Conservation (phyloP, 2,329 filamentous ascomycete genomes). For the Fusarium sp. region DNA sequence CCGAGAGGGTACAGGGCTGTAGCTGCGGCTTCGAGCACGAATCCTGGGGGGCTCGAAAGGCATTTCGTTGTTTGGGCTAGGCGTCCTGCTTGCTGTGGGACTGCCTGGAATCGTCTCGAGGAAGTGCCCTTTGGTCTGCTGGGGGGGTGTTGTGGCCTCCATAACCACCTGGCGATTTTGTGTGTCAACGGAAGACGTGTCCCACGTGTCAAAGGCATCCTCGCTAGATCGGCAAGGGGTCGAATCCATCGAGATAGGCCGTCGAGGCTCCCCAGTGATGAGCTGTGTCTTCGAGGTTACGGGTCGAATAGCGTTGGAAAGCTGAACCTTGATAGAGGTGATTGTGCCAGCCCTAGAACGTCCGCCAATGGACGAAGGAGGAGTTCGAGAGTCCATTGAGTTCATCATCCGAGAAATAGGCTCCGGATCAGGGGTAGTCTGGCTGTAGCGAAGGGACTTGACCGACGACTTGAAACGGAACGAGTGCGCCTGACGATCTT, state of each 20-base stretch:
- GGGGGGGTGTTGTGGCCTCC: conserved; percentile 63
- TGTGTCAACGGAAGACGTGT: conserved; percentile 77
- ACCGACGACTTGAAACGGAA: conserved; percentile 53
- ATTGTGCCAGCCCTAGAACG: conserved; percentile 46
- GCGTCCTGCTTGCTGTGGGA: conserved; percentile 75
- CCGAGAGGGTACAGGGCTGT: conserved; percentile 60
- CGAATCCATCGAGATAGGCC: conserved; percentile 67
- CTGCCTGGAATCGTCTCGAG: conserved; percentile 82
- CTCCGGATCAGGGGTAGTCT: conserved; percentile 57
- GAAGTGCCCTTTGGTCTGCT: conserved; percentile 63
- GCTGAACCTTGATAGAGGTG: conserved; percentile 55
- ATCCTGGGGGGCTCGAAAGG: conserved; percentile 69
- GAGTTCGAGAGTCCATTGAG: conserved; percentile 58
- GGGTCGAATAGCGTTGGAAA: conserved; percentile 66
- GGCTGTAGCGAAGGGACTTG: conserved; percentile 69
- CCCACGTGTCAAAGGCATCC: conserved; percentile 84
- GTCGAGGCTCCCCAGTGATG: conserved; percentile 61
- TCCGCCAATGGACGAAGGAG: conserved; percentile 60
- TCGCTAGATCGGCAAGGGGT: conserved; percentile 58
- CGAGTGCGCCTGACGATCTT: conserved; percentile 40
- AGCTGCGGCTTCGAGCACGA: conserved; percentile 66
- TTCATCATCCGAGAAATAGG: conserved; percentile 52
- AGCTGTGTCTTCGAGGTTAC: conserved; percentile 71
- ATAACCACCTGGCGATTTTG: conserved; percentile 73
- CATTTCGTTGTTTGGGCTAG: conserved; percentile 74